A percentile compares a stretch with the other conserved stretches of the same genome.
Conservation (phyloP, 225 moss, liverwort and hornwort genomes). For the Marchantia paleacea region DNA sequence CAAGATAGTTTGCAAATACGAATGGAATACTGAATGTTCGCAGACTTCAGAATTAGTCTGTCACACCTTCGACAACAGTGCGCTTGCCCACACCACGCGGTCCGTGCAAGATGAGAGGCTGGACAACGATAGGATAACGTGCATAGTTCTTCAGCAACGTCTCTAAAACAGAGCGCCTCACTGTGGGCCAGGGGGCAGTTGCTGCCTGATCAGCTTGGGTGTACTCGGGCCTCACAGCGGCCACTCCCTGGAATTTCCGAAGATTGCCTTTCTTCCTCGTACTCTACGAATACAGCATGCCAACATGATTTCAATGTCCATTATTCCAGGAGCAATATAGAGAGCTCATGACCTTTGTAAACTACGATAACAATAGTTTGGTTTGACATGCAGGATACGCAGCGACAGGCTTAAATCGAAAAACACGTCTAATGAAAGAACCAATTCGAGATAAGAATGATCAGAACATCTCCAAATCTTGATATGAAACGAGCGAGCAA, state of each 20-base stretch:
- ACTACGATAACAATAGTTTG: not conserved
- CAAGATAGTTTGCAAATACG: not conserved
- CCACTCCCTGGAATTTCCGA: not conserved
- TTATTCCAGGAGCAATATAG: not conserved
- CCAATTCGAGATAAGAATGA: no score
- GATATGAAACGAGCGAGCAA: no score
- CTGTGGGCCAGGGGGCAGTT: constrained; percentile 51
- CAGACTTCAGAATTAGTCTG: not conserved
- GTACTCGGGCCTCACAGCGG: not conserved
- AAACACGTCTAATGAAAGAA: no score
- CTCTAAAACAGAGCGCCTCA: constrained; percentile 76
- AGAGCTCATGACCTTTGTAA: not conserved
- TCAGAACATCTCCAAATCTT: no score
- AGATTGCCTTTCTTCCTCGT: not conserved
- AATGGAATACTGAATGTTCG: not conserved
- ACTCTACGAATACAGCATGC: not conserved
- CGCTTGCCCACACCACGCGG: constrained; percentile 94
- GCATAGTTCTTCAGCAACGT: constrained; percentile 71
- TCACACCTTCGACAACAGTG: constrained; percentile 61
- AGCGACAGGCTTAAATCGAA: no score
- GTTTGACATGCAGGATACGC: no score
- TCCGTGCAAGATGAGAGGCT: constrained; percentile 75
- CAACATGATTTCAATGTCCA: not conserved
- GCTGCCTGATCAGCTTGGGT: constrained; percentile 22
- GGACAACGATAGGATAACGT: constrained; percentile 62